phyloP scores from a whole-genome alignment of 2,329 filamentous ascomycete genomes.

The Trichoderma brevicompactum region DNA sequence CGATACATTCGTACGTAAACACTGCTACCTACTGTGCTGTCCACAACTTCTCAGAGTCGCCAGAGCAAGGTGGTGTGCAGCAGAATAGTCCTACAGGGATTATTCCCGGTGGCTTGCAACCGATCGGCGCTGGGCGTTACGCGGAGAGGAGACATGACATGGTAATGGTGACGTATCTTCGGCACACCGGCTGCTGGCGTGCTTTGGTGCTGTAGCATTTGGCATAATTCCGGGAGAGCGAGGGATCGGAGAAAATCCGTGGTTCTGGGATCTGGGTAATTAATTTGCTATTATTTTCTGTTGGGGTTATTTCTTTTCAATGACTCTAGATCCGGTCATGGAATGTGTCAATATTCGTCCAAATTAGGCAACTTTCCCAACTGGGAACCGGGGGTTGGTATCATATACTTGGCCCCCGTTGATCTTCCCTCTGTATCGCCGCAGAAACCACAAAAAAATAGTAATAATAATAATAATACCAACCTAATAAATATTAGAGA shows the following conservation, averaged over 20 bases:
- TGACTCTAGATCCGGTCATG: slow-evolving; percentile 12
- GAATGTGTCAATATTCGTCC: slow-evolving; percentile 15
- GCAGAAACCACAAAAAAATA: not conserved
- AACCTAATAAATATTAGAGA: not conserved
- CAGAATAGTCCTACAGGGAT: slow-evolving; percentile 17
- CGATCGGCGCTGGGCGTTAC: slow-evolving; percentile 28
- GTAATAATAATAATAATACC: not conserved
- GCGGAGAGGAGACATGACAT: slow-evolving; percentile 19
- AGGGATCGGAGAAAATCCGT: not conserved
- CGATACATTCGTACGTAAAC: too few species aligned
- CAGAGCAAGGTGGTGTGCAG: too few species aligned
- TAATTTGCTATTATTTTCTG: not conserved
- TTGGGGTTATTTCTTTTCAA: not conserved
- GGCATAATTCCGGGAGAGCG: not conserved
- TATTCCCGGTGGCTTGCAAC: slow-evolving; percentile 25
- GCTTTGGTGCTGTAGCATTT: too few species aligned
- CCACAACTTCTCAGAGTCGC: too few species aligned
- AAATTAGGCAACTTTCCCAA: slow-evolving; percentile 18
- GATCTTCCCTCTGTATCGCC: slow-evolving; percentile 5
- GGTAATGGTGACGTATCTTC: slow-evolving; percentile 28
- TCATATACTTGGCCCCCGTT: not conserved
- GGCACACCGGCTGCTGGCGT: slow-evolving; percentile 21
- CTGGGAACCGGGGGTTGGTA: not conserved
- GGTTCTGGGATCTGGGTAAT: not conserved
- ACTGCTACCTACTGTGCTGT: too few species aligned